phyloP scores from a whole-genome alignment of 768 basidiomycete species.

The Cyathus striatus region DNA sequence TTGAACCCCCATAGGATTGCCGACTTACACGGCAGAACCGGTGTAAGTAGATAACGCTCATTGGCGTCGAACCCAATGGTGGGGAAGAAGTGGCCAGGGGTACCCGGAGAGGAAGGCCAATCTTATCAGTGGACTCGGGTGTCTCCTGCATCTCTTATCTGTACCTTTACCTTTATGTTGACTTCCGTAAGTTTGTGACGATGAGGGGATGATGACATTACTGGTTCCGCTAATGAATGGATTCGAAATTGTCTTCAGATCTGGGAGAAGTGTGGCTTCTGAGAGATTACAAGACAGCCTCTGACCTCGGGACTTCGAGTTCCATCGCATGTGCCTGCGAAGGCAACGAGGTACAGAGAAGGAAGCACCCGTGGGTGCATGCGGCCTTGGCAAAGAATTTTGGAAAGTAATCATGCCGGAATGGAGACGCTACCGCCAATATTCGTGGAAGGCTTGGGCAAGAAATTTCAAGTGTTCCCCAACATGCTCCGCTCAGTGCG shows the following conservation, averaged over 20 bases:
- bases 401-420: too few species aligned
- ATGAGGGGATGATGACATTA: neutral
- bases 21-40: neutral
- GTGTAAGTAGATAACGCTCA: neutral
- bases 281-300: neutral
- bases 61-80: neutral
- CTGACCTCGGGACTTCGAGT: slow-evolving; percentile 3
- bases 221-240: slow-evolving; percentile 1
- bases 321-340: neutral
- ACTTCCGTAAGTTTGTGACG: neutral
- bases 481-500: too few species aligned
- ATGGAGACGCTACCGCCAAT: too few species aligned
- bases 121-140: neutral
- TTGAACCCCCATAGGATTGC: too few species aligned
- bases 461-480: too few species aligned
- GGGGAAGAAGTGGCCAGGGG: neutral
- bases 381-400: too few species aligned
- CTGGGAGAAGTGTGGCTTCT: slow-evolving; percentile 2
- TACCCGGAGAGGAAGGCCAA: neutral
- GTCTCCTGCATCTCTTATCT: neutral
- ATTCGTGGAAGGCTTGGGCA: too few species aligned
- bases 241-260: neutral
- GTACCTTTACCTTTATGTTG: neutral
- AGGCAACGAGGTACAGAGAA: neutral
- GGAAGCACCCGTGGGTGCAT: neutral